These are phyloP conservation scores for Coniferiporia weirii DNA, from an alignment of 1,284 basidiomycete species.

Conservation along the genomic window DNA sequence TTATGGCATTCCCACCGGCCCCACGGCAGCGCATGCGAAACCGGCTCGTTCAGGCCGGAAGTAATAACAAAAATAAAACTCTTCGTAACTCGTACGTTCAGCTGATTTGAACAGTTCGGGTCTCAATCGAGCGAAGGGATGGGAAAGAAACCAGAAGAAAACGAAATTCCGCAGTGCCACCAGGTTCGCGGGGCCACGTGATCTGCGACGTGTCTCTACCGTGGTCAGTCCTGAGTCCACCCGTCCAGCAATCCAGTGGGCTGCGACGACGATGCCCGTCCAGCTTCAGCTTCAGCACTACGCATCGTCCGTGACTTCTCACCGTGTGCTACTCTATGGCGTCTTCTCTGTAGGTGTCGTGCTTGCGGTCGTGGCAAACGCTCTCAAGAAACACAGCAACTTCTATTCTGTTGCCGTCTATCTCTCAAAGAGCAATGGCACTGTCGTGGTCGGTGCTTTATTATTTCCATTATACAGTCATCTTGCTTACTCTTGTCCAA, in stretches of 20 bases:
- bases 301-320: constrained; percentile 47
- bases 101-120: too few relatives aligned
- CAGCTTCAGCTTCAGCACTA: constrained; percentile 39
- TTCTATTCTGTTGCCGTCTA: constrained; percentile 93
- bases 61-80: too few relatives aligned
- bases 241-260: background rate
- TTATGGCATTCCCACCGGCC: too few relatives aligned
- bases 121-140: too few relatives aligned
- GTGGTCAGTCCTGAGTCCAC: background rate
- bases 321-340: constrained; percentile 67
- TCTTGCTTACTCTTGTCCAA: constrained; percentile 28
- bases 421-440: constrained; percentile 87
- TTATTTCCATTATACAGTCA: background rate
- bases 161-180: too few relatives aligned
- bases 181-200: background rate
- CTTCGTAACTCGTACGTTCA: too few relatives aligned
- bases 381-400: constrained; percentile 81
- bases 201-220: background rate
- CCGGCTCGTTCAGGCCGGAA: too few relatives aligned
- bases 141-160: too few relatives aligned
- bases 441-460: constrained; percentile 65
- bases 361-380: constrained; percentile 67
- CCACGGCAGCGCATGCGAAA: too few relatives aligned
- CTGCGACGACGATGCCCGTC: constrained; percentile 3
- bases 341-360: constrained; percentile 68